phyloP scores from a whole-genome alignment of 1,139 yeast genomes.

The Scheffersomyces insectosa region DNA sequence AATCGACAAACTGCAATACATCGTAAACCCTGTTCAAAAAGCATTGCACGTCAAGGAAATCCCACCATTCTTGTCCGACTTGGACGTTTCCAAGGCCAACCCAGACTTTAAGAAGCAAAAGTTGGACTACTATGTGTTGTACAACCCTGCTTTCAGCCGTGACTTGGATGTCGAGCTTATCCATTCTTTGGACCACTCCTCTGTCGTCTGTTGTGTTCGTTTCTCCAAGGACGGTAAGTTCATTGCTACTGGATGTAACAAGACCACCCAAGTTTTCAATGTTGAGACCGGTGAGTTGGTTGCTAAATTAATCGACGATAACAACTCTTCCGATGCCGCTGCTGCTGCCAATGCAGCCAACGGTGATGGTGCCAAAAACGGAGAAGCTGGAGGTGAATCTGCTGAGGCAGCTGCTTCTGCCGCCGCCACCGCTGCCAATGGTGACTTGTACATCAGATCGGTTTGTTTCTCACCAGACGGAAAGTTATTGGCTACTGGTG shows the following conservation, averaged over 20 bases:
- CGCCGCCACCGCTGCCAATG: slow-evolving; percentile 48
- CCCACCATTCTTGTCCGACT: slow-evolving; percentile 79
- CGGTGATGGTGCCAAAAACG: slow-evolving; percentile 22
- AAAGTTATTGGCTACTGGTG: slow-evolving; percentile 93
- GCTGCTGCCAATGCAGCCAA: slow-evolving; percentile 19
- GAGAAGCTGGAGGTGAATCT: slow-evolving; percentile 16
- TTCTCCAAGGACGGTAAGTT: slow-evolving; percentile 91
- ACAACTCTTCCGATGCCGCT: slow-evolving; percentile 41
- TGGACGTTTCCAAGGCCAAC: slow-evolving; percentile 77
- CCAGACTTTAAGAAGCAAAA: slow-evolving; percentile 81
- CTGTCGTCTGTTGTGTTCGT: slow-evolving; percentile 95
- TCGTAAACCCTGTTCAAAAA: slow-evolving; percentile 44
- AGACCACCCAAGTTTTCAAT: slow-evolving; percentile 90
- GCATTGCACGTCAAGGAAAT: slow-evolving; percentile 69
- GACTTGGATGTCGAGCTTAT: slow-evolving; percentile 83
- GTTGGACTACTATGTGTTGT: slow-evolving; percentile 84
- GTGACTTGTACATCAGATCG: slow-evolving; percentile 90
- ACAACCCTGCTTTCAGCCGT: slow-evolving; percentile 76
- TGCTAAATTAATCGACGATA: slow-evolving; percentile 83
- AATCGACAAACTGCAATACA: slow-evolving; percentile 44
- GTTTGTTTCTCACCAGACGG: slow-evolving; percentile 98
- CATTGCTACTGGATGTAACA: slow-evolving; percentile 96
- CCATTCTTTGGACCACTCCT: slow-evolving; percentile 86
- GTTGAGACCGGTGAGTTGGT: slow-evolving; percentile 90
- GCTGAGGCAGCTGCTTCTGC: slow-evolving; percentile 24